Percentiles rank a stretch among this genome's conserved stretches.
These are phyloP conservation scores for Lasiosphaeriaceae sp. DNA, from an alignment of 495 filamentous ascomycete genomes.

Conservation along the genomic window DNA sequence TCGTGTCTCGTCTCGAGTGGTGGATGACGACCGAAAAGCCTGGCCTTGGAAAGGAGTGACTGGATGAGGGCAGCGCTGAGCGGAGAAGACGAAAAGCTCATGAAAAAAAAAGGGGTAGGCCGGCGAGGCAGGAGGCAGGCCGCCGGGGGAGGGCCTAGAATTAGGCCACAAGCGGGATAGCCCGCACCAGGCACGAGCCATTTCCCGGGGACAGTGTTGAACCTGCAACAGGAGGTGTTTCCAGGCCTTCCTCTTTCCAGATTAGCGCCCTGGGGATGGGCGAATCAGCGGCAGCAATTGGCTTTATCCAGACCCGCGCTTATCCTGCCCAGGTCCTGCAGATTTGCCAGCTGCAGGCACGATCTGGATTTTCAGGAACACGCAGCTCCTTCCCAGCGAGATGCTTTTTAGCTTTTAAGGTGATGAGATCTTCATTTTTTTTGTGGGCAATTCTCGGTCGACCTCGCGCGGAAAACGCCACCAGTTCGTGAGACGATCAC, in stretches of 20 bases:
- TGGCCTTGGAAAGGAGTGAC: neutral
- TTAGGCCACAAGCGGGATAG: constrained; percentile 9
- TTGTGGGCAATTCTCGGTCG: too few species aligned
- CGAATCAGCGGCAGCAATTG: neutral
- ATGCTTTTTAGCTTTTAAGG: neutral
- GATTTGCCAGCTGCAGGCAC: neutral
- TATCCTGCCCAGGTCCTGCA: neutral
- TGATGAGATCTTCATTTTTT: neutral
- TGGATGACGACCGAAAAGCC: neutral
- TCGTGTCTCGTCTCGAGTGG: neutral
- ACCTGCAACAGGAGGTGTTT: constrained; percentile 14
- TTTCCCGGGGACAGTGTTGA: constrained; percentile 7
- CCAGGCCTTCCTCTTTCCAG: neutral
- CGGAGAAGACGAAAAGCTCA: neutral
- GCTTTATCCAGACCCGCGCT: neutral
- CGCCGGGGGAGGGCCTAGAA: neutral
- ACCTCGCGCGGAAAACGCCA: too few species aligned
- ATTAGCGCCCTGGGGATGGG: neutral
- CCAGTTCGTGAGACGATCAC: too few species aligned
- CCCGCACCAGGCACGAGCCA: constrained; percentile 10
- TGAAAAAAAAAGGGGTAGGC: constrained; percentile 11
- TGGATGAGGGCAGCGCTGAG: neutral
- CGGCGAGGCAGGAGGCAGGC: neutral
- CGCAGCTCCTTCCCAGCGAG: neutral
- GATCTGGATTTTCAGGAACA: neutral